Evolutionary conservation across 257 asterid species (phyloP), one percentile per base, ranked within the genome.

Genomic region (Scutellaria minor): DNA sequence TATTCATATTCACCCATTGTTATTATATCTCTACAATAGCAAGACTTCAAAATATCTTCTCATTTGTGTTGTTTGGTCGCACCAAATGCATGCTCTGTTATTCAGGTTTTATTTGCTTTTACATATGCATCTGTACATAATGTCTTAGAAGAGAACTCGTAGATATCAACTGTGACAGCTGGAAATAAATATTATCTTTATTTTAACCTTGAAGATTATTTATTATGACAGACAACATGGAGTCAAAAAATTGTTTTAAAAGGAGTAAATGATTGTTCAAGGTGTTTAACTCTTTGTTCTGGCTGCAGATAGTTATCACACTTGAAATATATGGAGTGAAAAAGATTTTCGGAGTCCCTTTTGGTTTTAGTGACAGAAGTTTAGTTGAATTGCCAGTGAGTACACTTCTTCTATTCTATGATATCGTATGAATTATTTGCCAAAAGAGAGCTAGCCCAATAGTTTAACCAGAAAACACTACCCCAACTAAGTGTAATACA

Each of bases 271-370:
- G 3, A 31, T 4, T 55, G 50, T 66, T 56, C 51, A 53, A 59
- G 62, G 76, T 27, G 11, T 44, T 53, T 64, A 44, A 13, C 73
- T 69, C 55, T 64, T 60, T 71, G 61, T 65, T 63, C 68, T 84
- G 66, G 52, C 40, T 75, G 82, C 90, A 94, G 96, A 85, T 94
- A 51, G 97, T 89, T 66, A 85, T 91, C 79, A 88, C 97, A 57
- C 97, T 91, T 71, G 96, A 89, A 85, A 88, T 89, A 67, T 91
- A 94, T 81, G 97, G 97, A 20, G 96, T 88, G 80, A 89, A 85
- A 72, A 80, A 85, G 87, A 88, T 91, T 14, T 86, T 83, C 13
- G 97, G 97, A 73, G 91, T 94, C 77, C 97, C 97, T 27, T 94
- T 83, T 76, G 99, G 99, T 41, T 92, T 92, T 84, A 77, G 89